phyloP scores from a whole-genome alignment of 257 asterid genomes.

The Plectranthus barbatus region DNA sequence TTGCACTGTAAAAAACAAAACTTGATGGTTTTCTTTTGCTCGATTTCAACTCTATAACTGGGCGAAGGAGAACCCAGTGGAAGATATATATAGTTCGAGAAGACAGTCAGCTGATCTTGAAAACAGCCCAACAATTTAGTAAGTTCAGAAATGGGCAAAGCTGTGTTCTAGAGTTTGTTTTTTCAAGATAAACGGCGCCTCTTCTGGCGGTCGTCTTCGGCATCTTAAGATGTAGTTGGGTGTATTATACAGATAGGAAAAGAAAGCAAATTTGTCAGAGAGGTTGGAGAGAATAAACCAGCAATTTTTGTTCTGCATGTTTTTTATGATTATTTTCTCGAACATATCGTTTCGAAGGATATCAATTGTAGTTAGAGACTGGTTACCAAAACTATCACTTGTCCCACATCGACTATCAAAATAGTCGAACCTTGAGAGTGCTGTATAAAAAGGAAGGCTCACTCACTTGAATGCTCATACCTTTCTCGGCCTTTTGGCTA shows the following conservation, averaged over 20 bases:
- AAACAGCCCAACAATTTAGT: too few relatives aligned
- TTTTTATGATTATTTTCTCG: neutral
- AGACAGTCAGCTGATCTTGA: constrained; percentile 23
- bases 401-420: constrained; percentile 7
- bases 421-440: neutral
- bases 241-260: neutral
- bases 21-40: neutral
- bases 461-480: fast-evolving
- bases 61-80: constrained; percentile 72
- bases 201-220: neutral
- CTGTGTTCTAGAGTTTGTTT: too few relatives aligned
- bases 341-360: neutral
- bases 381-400: too few relatives aligned
- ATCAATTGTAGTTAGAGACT: neutral
- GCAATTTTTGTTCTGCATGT: too few relatives aligned
- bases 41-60: constrained; percentile 69
- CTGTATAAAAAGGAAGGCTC: neutral
- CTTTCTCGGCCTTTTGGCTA: too few relatives aligned
- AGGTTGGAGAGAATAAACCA: neutral
- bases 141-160: too few relatives aligned
- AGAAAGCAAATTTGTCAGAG: neutral
- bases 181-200: too few relatives aligned
- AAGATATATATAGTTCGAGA: constrained; percentile 46
- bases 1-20: neutral
- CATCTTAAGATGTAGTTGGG: neutral